Conservation (phyloP, 2,329 filamentous ascomycete genomes). For the Chlorencoelia australis region DNA sequence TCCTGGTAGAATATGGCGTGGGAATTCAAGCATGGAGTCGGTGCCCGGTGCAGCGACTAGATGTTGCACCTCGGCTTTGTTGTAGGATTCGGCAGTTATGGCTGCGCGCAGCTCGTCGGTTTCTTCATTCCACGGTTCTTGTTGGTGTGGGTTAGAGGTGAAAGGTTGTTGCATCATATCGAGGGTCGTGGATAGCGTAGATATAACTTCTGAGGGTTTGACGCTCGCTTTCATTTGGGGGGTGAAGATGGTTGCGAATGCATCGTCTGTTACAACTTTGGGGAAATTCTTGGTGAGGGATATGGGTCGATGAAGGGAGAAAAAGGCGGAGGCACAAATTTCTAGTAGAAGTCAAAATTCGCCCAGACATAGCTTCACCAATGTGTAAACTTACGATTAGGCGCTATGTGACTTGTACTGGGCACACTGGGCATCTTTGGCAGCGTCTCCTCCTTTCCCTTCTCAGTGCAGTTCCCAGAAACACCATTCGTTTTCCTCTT, state of each 20-base stretch:
- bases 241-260: constrained; percentile 79
- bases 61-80: constrained; percentile 40
- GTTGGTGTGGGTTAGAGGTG: constrained; percentile 32
- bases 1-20: constrained; percentile 53
- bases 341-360: constrained; percentile 41
- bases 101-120: constrained; percentile 30
- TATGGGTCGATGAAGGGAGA: constrained; percentile 90
- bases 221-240: constrained; percentile 38
- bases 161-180: no score
- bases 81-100: constrained; percentile 35
- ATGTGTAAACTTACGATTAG: constrained; percentile 42
- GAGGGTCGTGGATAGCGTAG: constrained; percentile 52
- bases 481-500: constrained; percentile 49
- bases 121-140: constrained; percentile 21
- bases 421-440: constrained; percentile 62
- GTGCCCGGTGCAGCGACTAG: constrained; percentile 35
- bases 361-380: constrained; percentile 2
- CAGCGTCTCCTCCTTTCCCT: constrained; percentile 35
- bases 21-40: constrained; percentile 52
- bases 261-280: constrained; percentile 56
- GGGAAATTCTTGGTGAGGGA: constrained; percentile 78
- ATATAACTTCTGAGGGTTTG: constrained; percentile 51
- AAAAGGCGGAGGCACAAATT: constrained; percentile 82
- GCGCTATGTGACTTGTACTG: constrained; percentile 61
- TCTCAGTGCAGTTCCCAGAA: constrained; percentile 26